phyloP scores from a whole-genome alignment of 2,329 filamentous ascomycete species.

The Paecilomyces sp. region DNA sequence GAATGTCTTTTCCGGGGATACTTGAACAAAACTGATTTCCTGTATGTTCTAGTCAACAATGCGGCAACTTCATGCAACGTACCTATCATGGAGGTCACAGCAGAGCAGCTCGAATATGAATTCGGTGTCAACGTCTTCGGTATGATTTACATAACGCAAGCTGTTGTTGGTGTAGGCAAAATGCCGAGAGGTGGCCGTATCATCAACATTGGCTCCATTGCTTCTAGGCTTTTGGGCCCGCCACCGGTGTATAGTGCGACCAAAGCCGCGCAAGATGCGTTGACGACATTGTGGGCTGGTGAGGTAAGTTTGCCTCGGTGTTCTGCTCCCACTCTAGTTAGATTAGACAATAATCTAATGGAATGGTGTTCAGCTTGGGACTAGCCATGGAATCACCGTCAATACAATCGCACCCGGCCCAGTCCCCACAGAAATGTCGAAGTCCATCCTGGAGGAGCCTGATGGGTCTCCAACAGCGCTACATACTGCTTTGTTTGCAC shows the following conservation, averaged over 20 bases:
- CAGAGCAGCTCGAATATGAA: constrained; percentile 6
- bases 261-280: constrained; percentile 14
- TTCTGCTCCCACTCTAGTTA: neutral
- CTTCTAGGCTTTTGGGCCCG: constrained; percentile 16
- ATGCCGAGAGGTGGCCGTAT: constrained; percentile 30
- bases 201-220: constrained; percentile 25
- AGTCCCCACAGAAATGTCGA: constrained; percentile 25
- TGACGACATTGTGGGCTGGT: constrained; percentile 10
- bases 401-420: constrained; percentile 39
- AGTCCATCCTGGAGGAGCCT: neutral
- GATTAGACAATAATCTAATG: neutral
- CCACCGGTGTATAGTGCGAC: constrained; percentile 12
- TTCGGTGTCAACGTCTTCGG: constrained; percentile 11
- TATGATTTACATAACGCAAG: constrained; percentile 11
- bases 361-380: constrained; percentile 21
- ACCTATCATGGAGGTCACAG: constrained; percentile 4
- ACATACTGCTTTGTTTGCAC: constrained; percentile 8
- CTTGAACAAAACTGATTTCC: neutral
- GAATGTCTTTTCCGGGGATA: neutral
- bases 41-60: constrained; percentile 14
- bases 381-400: constrained; percentile 35
- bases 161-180: constrained; percentile 7
- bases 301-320: constrained; percentile 7
- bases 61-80: constrained; percentile 8
- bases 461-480: constrained; percentile 7